Percentiles rank a stretch among this genome's conserved stretches.
Evolutionary conservation across 768 basidiomycete genomes (phyloP).

Genomic region (Gautieria morchelliformis): DNA sequence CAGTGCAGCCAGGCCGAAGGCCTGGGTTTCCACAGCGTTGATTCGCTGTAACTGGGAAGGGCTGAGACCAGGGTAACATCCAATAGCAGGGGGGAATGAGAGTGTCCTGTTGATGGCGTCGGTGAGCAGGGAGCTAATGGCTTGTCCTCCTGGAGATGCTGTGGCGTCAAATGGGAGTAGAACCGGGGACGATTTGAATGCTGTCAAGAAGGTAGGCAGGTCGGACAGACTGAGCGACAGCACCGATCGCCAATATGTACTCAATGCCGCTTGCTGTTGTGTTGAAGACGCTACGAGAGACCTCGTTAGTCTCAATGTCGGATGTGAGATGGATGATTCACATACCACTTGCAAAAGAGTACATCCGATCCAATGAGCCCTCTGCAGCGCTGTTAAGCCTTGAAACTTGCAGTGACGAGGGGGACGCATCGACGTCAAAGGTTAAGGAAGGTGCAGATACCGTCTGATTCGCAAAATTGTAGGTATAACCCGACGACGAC

Average conservation of each 20-base stretch:
- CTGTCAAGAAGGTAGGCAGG: slow-evolving; percentile 37
- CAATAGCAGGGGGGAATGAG: slow-evolving; percentile 48
- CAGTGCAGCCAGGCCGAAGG: slow-evolving; percentile 38
- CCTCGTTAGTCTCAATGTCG: not conserved
- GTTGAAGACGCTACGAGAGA: slow-evolving; percentile 41
- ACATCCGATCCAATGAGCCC: slow-evolving; percentile 45
- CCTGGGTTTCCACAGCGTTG: slow-evolving; percentile 37
- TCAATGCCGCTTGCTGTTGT: slow-evolving; percentile 38
- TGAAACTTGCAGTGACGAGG: slow-evolving; percentile 34
- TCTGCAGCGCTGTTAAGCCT: slow-evolving; percentile 30
- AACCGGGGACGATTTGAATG: slow-evolving; percentile 36
- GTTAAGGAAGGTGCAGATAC: slow-evolving; percentile 33
- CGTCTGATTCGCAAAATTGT: slow-evolving; percentile 51
- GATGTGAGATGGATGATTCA: not conserved
- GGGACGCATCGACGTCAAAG: slow-evolving; percentile 39
- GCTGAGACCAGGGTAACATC: slow-evolving; percentile 49
- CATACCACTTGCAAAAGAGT: slow-evolving; percentile 50
- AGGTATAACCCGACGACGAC: slow-evolving; percentile 41
- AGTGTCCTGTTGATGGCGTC: slow-evolving; percentile 20
- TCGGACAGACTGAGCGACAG: slow-evolving; percentile 36
- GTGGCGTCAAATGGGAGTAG: slow-evolving; percentile 52
- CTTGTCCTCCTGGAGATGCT: slow-evolving; percentile 14
- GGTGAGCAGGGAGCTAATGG: slow-evolving; percentile 32
- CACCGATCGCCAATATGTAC: slow-evolving; percentile 45
- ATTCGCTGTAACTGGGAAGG: slow-evolving; percentile 31